A percentile compares a stretch with the other conserved stretches of the same genome.
Conservation (phyloP, 345 rosid species). For the Durio zibethinus region DNA sequence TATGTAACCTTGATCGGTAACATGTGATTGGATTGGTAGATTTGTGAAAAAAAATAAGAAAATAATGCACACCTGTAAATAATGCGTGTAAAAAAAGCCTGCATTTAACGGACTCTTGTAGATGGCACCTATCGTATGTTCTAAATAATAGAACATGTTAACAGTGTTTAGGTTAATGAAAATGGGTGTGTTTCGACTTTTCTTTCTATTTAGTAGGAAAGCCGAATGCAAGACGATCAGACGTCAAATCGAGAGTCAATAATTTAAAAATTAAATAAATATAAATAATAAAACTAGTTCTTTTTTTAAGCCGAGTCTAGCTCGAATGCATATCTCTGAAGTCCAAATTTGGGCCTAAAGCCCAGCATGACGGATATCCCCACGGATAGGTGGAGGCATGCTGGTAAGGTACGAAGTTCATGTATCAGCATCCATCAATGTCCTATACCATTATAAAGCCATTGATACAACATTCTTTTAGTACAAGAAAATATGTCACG, state of each 20-base stretch:
- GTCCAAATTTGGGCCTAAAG: too few relatives aligned
- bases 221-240: background rate
- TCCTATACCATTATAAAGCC: too few relatives aligned
- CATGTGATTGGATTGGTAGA: slow-evolving; percentile 21
- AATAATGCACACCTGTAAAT: slow-evolving; percentile 12
- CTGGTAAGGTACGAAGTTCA: too few relatives aligned
- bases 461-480: too few relatives aligned
- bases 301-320: too few relatives aligned
- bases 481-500: too few relatives aligned
- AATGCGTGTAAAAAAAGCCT: background rate
- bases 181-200: background rate
- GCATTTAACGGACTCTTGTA: background rate
- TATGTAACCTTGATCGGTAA: slow-evolving; percentile 38
- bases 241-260: too few relatives aligned
- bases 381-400: too few relatives aligned
- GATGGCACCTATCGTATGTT: background rate
- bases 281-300: too few relatives aligned
- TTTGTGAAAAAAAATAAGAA: background rate
- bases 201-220: background rate
- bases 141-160: background rate
- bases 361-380: too few relatives aligned
- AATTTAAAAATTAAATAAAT: background rate
- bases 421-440: too few relatives aligned
- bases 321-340: too few relatives aligned
- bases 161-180: background rate